Conservation (phyloP, 148 eudicot genomes). For the Amaranthus palmeri region DNA sequence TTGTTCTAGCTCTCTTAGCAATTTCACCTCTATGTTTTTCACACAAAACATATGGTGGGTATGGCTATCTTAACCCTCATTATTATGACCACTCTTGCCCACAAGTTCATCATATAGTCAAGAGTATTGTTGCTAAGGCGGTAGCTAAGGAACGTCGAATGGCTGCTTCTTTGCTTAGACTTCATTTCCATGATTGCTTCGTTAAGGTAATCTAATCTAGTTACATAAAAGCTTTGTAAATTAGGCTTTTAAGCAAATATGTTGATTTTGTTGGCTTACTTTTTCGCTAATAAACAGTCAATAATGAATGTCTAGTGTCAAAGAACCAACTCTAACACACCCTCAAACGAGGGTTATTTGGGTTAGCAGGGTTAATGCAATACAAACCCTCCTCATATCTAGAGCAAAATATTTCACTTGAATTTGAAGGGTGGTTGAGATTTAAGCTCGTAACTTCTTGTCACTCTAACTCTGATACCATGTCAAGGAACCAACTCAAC, state of each 20-base stretch:
- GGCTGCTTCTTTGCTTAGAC: slow-evolving; percentile 84
- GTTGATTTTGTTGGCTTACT: neutral
- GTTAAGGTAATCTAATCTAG: slow-evolving; percentile 42
- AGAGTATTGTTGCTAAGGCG: slow-evolving; percentile 58
- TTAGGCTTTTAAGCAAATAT: neutral
- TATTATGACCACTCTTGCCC: slow-evolving; percentile 77
- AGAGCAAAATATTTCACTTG: too few relatives aligned
- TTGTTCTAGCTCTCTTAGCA: slow-evolving; percentile 19
- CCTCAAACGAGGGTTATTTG: too few relatives aligned
- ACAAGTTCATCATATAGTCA: slow-evolving; percentile 44
- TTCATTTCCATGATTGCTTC: slow-evolving; percentile 85
- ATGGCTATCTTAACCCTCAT: slow-evolving; percentile 63
- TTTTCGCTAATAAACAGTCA: too few relatives aligned
- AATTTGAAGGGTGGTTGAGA: too few relatives aligned
- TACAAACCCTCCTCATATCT: too few relatives aligned
- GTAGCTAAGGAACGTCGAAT: slow-evolving; percentile 60
- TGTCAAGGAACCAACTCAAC: too few relatives aligned
- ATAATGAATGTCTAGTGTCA: too few relatives aligned
- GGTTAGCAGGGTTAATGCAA: too few relatives aligned
- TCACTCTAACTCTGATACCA: too few relatives aligned
- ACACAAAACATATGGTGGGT: slow-evolving; percentile 23
- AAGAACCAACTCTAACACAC: too few relatives aligned
- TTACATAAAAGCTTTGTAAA: neutral
- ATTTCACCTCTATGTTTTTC: slow-evolving; percentile 37
- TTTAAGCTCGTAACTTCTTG: too few relatives aligned